Conservation (phyloP, 768 basidiomycete species). For the Tylopilus intermedius region DNA sequence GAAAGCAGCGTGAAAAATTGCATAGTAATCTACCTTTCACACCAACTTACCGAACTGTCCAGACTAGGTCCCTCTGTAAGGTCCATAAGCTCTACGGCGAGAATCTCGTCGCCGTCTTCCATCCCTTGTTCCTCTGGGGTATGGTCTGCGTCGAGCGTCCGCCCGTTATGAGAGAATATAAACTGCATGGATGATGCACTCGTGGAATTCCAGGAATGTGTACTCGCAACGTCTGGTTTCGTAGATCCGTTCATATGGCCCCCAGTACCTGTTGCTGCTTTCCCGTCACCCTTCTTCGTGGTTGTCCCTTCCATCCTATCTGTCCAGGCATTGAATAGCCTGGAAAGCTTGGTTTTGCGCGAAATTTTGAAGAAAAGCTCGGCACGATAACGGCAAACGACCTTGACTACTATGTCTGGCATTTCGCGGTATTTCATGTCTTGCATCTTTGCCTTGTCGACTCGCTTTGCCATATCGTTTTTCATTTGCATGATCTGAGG, state of each 20-base stretch:
- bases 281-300: conserved; percentile 42
- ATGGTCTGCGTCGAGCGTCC: conserved; percentile 72
- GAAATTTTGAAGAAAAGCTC: conserved; percentile 92
- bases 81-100: conserved; percentile 89
- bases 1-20: conserved; percentile 5
- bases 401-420: conserved; percentile 88
- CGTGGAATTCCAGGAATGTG: conserved; percentile 37
- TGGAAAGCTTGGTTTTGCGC: conserved; percentile 80
- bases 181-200: conserved; percentile 60
- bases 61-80: conserved; percentile 64
- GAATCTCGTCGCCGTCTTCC: conserved; percentile 84
- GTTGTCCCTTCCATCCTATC: conserved; percentile 73
- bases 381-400: conserved; percentile 82
- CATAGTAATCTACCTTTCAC: background rate
- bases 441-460: conserved; percentile 72
- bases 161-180: conserved; percentile 79
- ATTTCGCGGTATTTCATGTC: conserved; percentile 79
- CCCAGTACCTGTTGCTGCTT: conserved; percentile 22
- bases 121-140: conserved; percentile 84
- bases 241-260: conserved; percentile 43
- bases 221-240: conserved; percentile 48
- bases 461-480: conserved; percentile 73
- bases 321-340: conserved; percentile 84
- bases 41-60: conserved; percentile 55
- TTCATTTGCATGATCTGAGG: conserved; percentile 76